These are phyloP conservation scores for Fragosphaeria purpurea DNA, from an alignment of 2,329 filamentous ascomycete species.

Conservation along the genomic window DNA sequence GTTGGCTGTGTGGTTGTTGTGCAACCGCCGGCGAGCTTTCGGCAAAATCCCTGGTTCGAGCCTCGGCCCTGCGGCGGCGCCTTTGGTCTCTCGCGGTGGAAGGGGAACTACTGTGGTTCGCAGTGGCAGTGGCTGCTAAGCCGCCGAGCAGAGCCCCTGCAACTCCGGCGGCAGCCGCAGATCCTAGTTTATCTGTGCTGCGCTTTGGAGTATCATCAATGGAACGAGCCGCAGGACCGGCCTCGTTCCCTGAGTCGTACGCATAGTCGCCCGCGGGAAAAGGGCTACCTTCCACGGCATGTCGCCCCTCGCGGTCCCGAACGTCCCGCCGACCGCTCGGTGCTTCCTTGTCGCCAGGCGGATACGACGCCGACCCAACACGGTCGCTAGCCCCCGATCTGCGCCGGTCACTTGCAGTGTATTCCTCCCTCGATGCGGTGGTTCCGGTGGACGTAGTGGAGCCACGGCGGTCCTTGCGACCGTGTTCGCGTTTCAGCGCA, in stretches of 20 bases:
- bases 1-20: constrained; percentile 30
- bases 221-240: background rate
- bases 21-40: constrained; percentile 16
- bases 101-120: constrained; percentile 28
- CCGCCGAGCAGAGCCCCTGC: constrained; percentile 33
- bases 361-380: constrained; percentile 19
- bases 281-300: constrained; percentile 42
- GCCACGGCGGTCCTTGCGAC: constrained; percentile 59
- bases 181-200: constrained; percentile 32
- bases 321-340: constrained; percentile 29
- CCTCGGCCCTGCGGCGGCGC: constrained; percentile 42
- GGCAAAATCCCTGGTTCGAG: constrained; percentile 36
- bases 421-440: constrained; percentile 44
- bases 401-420: constrained; percentile 45
- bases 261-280: constrained; percentile 21
- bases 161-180: constrained; percentile 33
- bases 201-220: constrained; percentile 37
- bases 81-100: constrained; percentile 42
- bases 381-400: constrained; percentile 50
- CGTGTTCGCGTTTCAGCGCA: constrained; percentile 82
- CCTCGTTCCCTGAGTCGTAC: constrained; percentile 27
- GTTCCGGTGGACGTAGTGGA: constrained; percentile 51
- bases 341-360: constrained; percentile 3
- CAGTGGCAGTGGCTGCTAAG: constrained; percentile 25
- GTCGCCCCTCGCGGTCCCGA: constrained; percentile 44